phyloP scores from a whole-genome alignment of 2,329 filamentous ascomycete species.

The Paracamarosporium sp. region DNA sequence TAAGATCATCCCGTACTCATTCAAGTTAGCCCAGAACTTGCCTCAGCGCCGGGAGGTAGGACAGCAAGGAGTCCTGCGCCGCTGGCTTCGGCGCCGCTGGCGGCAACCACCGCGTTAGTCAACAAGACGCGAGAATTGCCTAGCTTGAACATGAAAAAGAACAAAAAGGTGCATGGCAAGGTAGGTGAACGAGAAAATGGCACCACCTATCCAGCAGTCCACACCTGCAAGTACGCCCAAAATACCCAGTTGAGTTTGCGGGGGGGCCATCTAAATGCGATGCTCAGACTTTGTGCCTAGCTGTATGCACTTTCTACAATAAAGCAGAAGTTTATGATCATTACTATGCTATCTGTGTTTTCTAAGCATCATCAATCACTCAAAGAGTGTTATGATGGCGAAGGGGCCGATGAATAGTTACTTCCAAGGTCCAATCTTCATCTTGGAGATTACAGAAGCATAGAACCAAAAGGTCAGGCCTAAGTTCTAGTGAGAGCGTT shows the following conservation, averaged over 20 bases:
- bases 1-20: slow-evolving; percentile 9
- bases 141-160: slow-evolving; percentile 37
- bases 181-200: slow-evolving; percentile 49
- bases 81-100: slow-evolving; percentile 8
- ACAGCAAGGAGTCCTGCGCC: slow-evolving; percentile 9
- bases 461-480: slow-evolving; percentile 51
- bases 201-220: slow-evolving; percentile 52
- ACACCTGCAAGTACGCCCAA: slow-evolving; percentile 47
- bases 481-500: slow-evolving; percentile 52
- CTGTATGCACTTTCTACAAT: slow-evolving; percentile 54
- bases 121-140: slow-evolving; percentile 12
- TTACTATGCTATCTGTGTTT: slow-evolving; percentile 52
- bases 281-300: slow-evolving; percentile 55
- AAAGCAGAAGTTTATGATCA: slow-evolving; percentile 56
- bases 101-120: slow-evolving; percentile 7
- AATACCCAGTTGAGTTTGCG: slow-evolving; percentile 56
- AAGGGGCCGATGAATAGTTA: slow-evolving; percentile 53
- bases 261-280: slow-evolving; percentile 58
- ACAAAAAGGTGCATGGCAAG: slow-evolving; percentile 52
- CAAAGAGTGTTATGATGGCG: slow-evolving; percentile 56
- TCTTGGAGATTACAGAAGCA: slow-evolving; percentile 51
- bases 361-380: slow-evolving; percentile 51
- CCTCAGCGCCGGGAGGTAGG: slow-evolving; percentile 13
- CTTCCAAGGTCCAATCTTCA: slow-evolving; percentile 52
- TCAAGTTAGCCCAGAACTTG: slow-evolving; percentile 8